Conservation (phyloP, 202 grass and related monocot species). For the Thinopyrum obtusiflorum region DNA sequence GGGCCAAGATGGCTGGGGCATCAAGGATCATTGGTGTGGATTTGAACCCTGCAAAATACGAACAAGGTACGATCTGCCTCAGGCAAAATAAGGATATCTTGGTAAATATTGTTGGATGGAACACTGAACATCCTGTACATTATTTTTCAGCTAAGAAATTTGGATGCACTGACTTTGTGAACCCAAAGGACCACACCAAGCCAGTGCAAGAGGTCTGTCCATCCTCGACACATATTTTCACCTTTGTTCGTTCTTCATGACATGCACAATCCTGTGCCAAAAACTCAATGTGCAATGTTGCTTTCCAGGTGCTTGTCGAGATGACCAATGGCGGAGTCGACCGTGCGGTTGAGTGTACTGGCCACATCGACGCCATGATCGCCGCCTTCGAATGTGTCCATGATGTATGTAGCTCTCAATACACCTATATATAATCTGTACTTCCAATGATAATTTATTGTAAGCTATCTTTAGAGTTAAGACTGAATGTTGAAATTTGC, state of each 20-base stretch:
- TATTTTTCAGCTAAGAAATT: constrained; percentile 64
- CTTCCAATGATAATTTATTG: neutral
- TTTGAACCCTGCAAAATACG: constrained; percentile 62
- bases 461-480: neutral
- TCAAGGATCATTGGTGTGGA: constrained; percentile 77
- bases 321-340: constrained; percentile 75
- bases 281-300: neutral
- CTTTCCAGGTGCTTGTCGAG: constrained; percentile 53
- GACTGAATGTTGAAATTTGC: neutral
- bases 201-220: constrained; percentile 61
- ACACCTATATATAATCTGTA: neutral
- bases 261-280: neutral
- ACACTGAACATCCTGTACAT: neutral
- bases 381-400: constrained; percentile 75
- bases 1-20: constrained; percentile 61
- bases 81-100: neutral
- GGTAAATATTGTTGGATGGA: neutral
- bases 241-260: neutral
- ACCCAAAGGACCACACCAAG: constrained; percentile 64
- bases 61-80: constrained; percentile 39
- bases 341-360: constrained; percentile 66
- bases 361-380: constrained; percentile 75
- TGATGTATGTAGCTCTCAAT: constrained; percentile 26
- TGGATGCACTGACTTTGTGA: constrained; percentile 73
- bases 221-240: too few species aligned